phyloP scores from a whole-genome alignment of 1,284 basidiomycete species.

The Amylostereum areolatum region DNA sequence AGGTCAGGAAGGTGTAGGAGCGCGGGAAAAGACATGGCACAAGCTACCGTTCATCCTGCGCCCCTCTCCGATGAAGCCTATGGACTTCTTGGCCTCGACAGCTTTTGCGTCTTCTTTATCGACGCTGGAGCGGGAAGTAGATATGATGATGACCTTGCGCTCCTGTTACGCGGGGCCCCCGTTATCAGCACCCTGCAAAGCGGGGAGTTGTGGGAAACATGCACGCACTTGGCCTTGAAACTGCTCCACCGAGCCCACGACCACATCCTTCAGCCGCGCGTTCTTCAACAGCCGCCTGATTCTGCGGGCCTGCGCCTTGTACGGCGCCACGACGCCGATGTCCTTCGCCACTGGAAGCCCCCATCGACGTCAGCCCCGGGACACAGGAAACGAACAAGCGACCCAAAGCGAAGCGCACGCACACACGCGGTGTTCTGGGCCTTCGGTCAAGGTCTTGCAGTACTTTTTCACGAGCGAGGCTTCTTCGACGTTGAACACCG shows the following conservation, averaged over 20 bases:
- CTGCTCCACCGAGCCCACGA: constrained; percentile 55
- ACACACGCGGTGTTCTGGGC: constrained; percentile 27
- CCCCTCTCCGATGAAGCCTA: constrained; percentile 41
- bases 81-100: constrained; percentile 27
- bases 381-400: background rate
- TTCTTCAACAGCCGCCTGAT: constrained; percentile 31
- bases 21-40: background rate
- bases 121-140: constrained; percentile 37
- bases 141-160: constrained; percentile 37
- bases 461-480: constrained; percentile 34
- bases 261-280: constrained; percentile 31
- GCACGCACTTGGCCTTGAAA: constrained; percentile 53
- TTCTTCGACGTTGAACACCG: constrained; percentile 43
- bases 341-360: constrained; percentile 28
- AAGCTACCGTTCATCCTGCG: constrained; percentile 39
- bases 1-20: background rate
- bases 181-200: background rate
- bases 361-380: background rate
- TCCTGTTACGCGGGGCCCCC: constrained; percentile 22
- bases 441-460: constrained; percentile 24
- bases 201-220: background rate
- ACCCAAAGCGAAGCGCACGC: constrained; percentile 7
- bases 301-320: constrained; percentile 46
- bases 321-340: constrained; percentile 51
- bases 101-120: constrained; percentile 22